Conservation (phyloP, 129 eudicot species). For the Artemisia tridentata region DNA sequence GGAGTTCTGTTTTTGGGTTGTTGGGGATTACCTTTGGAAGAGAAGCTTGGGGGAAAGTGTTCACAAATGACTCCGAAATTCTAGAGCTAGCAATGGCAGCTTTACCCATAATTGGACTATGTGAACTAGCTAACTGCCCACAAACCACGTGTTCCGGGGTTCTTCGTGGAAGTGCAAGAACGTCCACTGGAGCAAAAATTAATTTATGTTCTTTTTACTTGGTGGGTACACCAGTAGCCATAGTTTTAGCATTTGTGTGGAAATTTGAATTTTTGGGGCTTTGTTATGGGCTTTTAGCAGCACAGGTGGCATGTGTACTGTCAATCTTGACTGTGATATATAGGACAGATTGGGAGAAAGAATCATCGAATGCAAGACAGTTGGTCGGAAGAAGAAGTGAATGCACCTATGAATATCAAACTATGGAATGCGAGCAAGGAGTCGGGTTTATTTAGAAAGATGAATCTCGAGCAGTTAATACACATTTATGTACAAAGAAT, state of each 20-base stretch:
- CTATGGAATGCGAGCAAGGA: slow-evolving; percentile 56
- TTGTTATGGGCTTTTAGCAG: slow-evolving; percentile 95
- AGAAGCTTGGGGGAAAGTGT: slow-evolving; percentile 74
- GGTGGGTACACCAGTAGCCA: slow-evolving; percentile 91
- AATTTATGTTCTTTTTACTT: slow-evolving; percentile 86
- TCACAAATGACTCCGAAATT: slow-evolving; percentile 76
- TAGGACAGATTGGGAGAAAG: slow-evolving; percentile 82
- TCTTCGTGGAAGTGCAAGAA: slow-evolving; percentile 94
- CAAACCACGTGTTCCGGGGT: slow-evolving; percentile 98
- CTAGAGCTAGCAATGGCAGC: slow-evolving; percentile 63
- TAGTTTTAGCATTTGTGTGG: slow-evolving; percentile 64
- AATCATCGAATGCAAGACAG: slow-evolving; percentile 69
- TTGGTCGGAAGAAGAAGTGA: slow-evolving; percentile 57
- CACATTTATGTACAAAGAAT: slow-evolving; percentile 30
- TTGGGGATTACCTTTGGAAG: slow-evolving; percentile 74
- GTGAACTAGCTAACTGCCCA: slow-evolving; percentile 96
- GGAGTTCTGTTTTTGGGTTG: slow-evolving; percentile 68
- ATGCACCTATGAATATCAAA: slow-evolving; percentile 22
- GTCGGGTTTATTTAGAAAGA: slow-evolving; percentile 32
- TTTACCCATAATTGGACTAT: slow-evolving; percentile 80
- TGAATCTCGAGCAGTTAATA: slow-evolving; percentile 25
- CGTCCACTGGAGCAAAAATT: slow-evolving; percentile 68
- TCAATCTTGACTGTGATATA: slow-evolving; percentile 57
- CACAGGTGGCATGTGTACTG: slow-evolving; percentile 75
- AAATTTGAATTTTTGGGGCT: slow-evolving; percentile 69